phyloP scores from a whole-genome alignment of 1,284 basidiomycete species.

The Microbotryomycetes sp. region DNA sequence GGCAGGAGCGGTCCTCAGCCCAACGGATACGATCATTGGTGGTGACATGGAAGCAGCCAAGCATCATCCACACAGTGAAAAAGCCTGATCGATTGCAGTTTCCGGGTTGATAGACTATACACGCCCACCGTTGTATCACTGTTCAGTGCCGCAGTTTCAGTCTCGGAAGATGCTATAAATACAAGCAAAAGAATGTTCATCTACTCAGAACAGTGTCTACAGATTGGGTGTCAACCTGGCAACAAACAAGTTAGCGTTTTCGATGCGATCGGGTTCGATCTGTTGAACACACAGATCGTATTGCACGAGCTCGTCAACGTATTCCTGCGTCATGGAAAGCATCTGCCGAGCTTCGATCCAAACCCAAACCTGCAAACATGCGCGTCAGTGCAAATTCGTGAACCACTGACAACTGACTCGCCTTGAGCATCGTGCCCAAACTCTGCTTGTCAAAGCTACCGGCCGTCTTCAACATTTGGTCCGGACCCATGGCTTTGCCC shows the following conservation, averaged over 20 bases:
- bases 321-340: conserved; percentile 64
- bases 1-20: too few species aligned
- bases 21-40: too few species aligned
- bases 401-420: conserved; percentile 38
- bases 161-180: too few species aligned
- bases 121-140: too few species aligned
- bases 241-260: background rate
- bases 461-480: conserved; percentile 54
- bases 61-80: too few species aligned
- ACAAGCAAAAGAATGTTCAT: too few species aligned
- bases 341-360: conserved; percentile 82
- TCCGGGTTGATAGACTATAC: too few species aligned
- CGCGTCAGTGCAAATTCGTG: background rate
- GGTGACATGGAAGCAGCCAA: too few species aligned
- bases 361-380: conserved; percentile 63
- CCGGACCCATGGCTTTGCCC: conserved; percentile 75
- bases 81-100: too few species aligned
- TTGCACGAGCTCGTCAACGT: conserved; percentile 56
- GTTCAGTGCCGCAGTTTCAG: too few species aligned
- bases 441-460: conserved; percentile 57
- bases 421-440: conserved; percentile 76
- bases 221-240: background rate
- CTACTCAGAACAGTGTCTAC: too few species aligned
- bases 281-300: conserved; percentile 20
- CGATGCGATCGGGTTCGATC: background rate